Conservation (phyloP, 2,329 filamentous ascomycete species). For the Knoxdaviesia proteae region DNA sequence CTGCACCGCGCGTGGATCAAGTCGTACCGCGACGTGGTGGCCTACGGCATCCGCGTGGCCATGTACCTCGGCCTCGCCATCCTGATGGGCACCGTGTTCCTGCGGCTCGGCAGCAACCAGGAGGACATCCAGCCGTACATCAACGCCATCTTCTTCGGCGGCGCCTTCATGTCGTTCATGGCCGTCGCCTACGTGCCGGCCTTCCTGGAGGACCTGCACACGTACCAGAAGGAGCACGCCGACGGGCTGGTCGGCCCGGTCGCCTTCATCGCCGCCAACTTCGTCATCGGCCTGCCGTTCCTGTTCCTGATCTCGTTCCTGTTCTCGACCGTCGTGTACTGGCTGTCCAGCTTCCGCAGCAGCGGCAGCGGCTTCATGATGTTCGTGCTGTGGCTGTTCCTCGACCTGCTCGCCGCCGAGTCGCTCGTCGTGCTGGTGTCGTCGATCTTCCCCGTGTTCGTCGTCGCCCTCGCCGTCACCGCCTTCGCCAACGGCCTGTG, state of each 20-base stretch:
- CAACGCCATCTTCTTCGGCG: slow-evolving; percentile 63
- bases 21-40: slow-evolving; percentile 63
- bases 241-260: slow-evolving; percentile 65
- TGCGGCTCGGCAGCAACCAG: slow-evolving; percentile 48
- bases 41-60: slow-evolving; percentile 60
- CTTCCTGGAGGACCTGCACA: slow-evolving; percentile 57
- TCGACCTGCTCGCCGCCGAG: slow-evolving; percentile 66
- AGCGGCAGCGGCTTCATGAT: slow-evolving; percentile 47
- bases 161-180: slow-evolving; percentile 63
- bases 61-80: slow-evolving; percentile 64
- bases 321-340: slow-evolving; percentile 61
- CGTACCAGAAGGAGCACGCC: slow-evolving; percentile 55
- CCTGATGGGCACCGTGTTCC: slow-evolving; percentile 78
- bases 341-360: slow-evolving; percentile 56
- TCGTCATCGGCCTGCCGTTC: slow-evolving; percentile 63
- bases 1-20: slow-evolving; percentile 68
- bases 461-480: slow-evolving; percentile 56
- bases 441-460: slow-evolving; percentile 56
- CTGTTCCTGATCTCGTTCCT: slow-evolving; percentile 58
- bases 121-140: slow-evolving; percentile 59
- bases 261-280: slow-evolving; percentile 57
- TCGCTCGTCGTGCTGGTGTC: slow-evolving; percentile 61
- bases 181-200: slow-evolving; percentile 69
- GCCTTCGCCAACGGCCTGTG: slow-evolving; percentile 77
- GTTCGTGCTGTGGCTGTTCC: slow-evolving; percentile 69